Base-by-base conservation (phyloP, 75 land plant genomes). In the Azolla pinnata region DNA sequence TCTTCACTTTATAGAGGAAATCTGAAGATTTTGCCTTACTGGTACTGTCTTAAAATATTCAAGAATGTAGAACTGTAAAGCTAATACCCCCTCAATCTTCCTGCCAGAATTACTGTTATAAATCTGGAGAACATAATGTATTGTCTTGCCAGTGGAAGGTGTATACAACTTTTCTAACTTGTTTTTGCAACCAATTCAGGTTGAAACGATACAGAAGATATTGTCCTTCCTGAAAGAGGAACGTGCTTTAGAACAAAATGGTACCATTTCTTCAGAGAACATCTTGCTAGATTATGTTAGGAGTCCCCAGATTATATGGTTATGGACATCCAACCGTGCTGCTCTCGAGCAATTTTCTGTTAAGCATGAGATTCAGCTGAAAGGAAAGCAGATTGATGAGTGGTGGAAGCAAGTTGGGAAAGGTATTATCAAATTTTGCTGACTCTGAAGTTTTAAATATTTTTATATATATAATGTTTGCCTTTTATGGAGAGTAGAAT, bases 371-470 rank as follows among this genome's bases (percentile, higher is more conserved):
- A 90, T 83, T 67, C 84, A 86, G 61, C 96, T 86, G 73, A 95
- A 95, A 60, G 90, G 99, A 46, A 89, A 82, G 64, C 82, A 84
- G 56, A 89, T 95, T 72, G 91, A 95, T 70, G 99, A 95, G 68
- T 95, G 99, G 99, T 89, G 96, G 96, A 95, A 73, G 57, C 90
- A 83, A 78, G 82, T 72, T 51, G 62, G 69, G 32, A 95, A 95
- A 81, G 96, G 99, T 95, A 65, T 38, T 46, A 25, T 1, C 16
- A 52, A 12, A 47, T 18, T 9, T 47, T 38, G 7, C 14, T 38
- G 14, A 38, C 14, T 38, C 42, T 38, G n/a, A n/a, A n/a, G n/a
- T n/a, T n/a, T n/a, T n/a, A n/a, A n/a, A n/a, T n/a, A n/a, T n/a
- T n/a, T n/a, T n/a, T n/a, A n/a, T n/a, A n/a, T n/a, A n/a, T n/a